Base-by-base conservation (phyloP, 495 filamentous ascomycete genomes). In the Tuber borchii region DNA sequence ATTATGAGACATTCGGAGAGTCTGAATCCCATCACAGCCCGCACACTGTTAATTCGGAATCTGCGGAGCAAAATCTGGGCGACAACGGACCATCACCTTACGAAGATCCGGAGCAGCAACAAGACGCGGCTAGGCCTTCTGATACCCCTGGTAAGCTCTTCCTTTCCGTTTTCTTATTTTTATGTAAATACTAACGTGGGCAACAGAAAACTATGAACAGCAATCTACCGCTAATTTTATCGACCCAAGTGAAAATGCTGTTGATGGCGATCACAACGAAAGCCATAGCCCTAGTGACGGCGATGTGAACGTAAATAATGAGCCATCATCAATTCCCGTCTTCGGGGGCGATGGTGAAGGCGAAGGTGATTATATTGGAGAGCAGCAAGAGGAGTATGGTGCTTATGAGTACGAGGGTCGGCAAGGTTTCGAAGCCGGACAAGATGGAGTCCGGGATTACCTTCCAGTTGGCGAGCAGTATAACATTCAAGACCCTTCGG, bases 241-340 rank as follows among this genome's bases (percentile, higher is more conserved):
- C 40, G 61, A 71, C 31, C 61, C 72, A 71, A 40, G 10, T 40
- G 70, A 48, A 73, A 61, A 76, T 31, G 42, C 42, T 70, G 34
- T 56, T 56, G 45, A 79, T 22, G 42, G 26, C 65, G 39, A 69
- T 48, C 76, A 51, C 20, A 26, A 46, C 34, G 40, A 72, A 10
- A 45, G 75, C 22, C 44, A 61, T 45, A 71, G 44, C 70, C 46
- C 65, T 22, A 71, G 75, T 20, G 65, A 56, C 8, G 72, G 56
- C 34, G 71, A 70, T 39, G 26, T 48, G 4, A 69, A 71, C 19
- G 73, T 68, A 51, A 43, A 46, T 5, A 73, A 75, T 71, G 40
- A 51, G 17, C 61, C 78, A 79, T 79, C 76, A 45, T 79, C 78
- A 71, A 79, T 79, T 12, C 78, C 78, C 9, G 78, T 79, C n/a